Percentiles rank a stretch among this genome's conserved stretches.
Conservation (phyloP, 768 basidiomycete genomes). For the Chalciporus piperatus region DNA sequence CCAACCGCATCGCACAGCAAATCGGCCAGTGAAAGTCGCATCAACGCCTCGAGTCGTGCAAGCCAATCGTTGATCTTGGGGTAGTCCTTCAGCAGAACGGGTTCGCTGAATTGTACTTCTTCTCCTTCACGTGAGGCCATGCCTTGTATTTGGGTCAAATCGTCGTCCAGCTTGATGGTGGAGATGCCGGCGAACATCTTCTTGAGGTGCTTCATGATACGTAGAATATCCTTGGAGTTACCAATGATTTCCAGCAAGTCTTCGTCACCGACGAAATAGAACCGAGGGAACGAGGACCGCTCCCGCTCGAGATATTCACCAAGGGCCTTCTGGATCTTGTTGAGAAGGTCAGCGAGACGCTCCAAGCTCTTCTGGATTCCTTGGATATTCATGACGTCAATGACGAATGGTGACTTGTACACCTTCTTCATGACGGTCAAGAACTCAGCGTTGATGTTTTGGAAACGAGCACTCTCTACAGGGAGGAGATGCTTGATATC, state of each 20-base stretch:
- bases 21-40: slow-evolving; percentile 85
- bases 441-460: slow-evolving; percentile 98
- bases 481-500: slow-evolving; percentile 99
- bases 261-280: slow-evolving; percentile 99
- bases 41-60: slow-evolving; percentile 85
- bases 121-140: slow-evolving; percentile 98
- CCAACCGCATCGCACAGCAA: slow-evolving; percentile 76
- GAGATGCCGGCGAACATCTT: slow-evolving; percentile 99
- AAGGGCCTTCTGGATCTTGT: slow-evolving; percentile 98
- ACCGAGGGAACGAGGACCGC: slow-evolving; percentile 95
- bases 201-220: slow-evolving; percentile 99
- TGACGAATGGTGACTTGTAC: slow-evolving; percentile 96
- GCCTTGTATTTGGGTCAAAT: slow-evolving; percentile 82
- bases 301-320: slow-evolving; percentile 99
- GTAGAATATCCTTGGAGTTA: slow-evolving; percentile 97
- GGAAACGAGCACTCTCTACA: slow-evolving; percentile 95
- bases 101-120: slow-evolving; percentile 78
- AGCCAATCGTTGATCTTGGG: slow-evolving; percentile 99
- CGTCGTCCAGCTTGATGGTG: slow-evolving; percentile 84
- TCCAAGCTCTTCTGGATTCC: slow-evolving; percentile 97
- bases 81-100: slow-evolving; percentile 86
- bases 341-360: slow-evolving; percentile 90
- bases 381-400: slow-evolving; percentile 95
- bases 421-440: slow-evolving; percentile 99
- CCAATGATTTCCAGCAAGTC: slow-evolving; percentile 98